phyloP scores from a whole-genome alignment of 768 basidiomycete genomes.

The Rhizopogon vesiculosus region DNA sequence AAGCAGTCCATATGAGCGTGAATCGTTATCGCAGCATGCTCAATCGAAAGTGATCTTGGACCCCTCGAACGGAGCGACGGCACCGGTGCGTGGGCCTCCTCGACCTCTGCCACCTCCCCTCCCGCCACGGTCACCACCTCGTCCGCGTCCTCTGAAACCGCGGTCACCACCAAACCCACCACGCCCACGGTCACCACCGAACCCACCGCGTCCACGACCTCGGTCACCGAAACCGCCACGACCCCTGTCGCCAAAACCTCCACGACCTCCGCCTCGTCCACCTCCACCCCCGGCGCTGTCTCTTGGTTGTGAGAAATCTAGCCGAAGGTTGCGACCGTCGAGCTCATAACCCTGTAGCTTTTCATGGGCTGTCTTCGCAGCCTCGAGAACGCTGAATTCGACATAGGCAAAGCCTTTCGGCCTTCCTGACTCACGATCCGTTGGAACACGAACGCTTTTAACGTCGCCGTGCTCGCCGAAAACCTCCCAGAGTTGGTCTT shows the following conservation, averaged over 20 bases:
- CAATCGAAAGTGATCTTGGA: slow-evolving; percentile 45
- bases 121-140: slow-evolving; percentile 32
- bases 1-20: background rate
- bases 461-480: slow-evolving; percentile 87
- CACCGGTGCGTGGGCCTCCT: slow-evolving; percentile 48
- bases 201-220: slow-evolving; percentile 26
- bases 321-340: slow-evolving; percentile 72
- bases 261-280: slow-evolving; percentile 30
- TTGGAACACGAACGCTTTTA: slow-evolving; percentile 85
- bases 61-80: slow-evolving; percentile 46
- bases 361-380: slow-evolving; percentile 77
- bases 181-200: slow-evolving; percentile 41
- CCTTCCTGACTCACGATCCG: slow-evolving; percentile 84
- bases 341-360: slow-evolving; percentile 68
- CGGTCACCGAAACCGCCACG: slow-evolving; percentile 35
- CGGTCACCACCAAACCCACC: slow-evolving; percentile 42
- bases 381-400: slow-evolving; percentile 79
- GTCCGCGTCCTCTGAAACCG: slow-evolving; percentile 36
- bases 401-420: slow-evolving; percentile 98
- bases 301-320: slow-evolving; percentile 86
- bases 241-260: slow-evolving; percentile 21
- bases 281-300: slow-evolving; percentile 53
- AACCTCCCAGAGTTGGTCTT: slow-evolving; percentile 85
- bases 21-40: background rate
- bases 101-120: slow-evolving; percentile 32